These are phyloP conservation scores for Botryotinia globosa DNA, from an alignment of 2,329 filamentous ascomycete genomes.

Conservation along the genomic window DNA sequence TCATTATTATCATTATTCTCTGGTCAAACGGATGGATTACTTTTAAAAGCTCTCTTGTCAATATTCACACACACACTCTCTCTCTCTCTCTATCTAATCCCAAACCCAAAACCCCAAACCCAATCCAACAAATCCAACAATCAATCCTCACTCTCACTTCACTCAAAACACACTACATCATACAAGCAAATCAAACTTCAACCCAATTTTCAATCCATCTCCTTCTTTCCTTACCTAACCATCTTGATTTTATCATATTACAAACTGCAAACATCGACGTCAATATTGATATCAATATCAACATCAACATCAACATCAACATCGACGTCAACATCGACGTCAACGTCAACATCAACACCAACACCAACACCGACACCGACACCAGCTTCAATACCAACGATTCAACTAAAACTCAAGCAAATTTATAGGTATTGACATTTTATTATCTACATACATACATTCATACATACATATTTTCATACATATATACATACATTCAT, in stretches of 20 bases:
- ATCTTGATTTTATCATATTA: neutral
- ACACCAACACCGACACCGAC: neutral
- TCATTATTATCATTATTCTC: neutral
- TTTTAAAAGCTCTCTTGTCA: neutral
- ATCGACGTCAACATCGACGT: fast-evolving
- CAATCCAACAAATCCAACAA: neutral
- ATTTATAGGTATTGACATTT: neutral
- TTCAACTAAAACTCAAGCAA: neutral
- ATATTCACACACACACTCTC: neutral
- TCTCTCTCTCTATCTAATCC: neutral
- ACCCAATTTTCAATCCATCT: neutral
- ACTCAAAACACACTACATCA: neutral
- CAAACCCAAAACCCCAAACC: neutral
- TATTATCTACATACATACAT: neutral
- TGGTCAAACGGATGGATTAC: neutral
- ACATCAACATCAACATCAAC: no score
- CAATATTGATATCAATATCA: no score
- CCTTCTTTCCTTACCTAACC: neutral
- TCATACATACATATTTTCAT: no score
- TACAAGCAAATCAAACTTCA: neutral
- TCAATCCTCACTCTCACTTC: neutral
- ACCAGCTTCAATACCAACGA: neutral
- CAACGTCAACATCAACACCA: fast-evolving
- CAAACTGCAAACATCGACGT: neutral
- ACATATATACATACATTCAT: neutral